These are phyloP conservation scores for Tillandsia leiboldiana DNA, from an alignment of 176 grass and related monocot genomes.

Conservation along the genomic window DNA sequence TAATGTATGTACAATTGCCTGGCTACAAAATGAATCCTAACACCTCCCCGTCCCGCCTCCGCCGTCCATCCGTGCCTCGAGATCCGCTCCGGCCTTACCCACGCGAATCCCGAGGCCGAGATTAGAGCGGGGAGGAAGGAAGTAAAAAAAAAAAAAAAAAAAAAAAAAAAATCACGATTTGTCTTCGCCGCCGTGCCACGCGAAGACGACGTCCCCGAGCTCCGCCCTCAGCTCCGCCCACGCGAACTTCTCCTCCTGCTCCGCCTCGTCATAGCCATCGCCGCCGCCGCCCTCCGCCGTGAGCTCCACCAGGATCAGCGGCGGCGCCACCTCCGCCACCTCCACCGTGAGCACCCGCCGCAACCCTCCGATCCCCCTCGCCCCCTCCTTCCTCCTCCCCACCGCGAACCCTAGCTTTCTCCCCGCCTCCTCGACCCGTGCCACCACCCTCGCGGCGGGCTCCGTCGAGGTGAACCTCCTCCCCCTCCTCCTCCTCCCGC, in stretches of 20 bases:
- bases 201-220: constrained; percentile 54
- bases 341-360: constrained; percentile 38
- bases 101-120: no score
- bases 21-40: no score
- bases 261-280: neutral
- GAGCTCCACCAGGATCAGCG: constrained; percentile 59
- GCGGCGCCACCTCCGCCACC: constrained; percentile 51
- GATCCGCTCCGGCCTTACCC: no score
- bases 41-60: no score
- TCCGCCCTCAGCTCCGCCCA: constrained; percentile 59
- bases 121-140: neutral
- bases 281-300: constrained; percentile 25
- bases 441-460: constrained; percentile 45
- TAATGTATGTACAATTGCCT: no score
- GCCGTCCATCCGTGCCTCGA: no score
- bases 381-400: constrained; percentile 28
- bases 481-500: constrained; percentile 17
- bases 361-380: neutral
- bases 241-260: constrained; percentile 24
- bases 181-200: constrained; percentile 41
- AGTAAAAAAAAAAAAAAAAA: constrained; percentile 3
- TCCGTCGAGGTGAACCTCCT: constrained; percentile 51
- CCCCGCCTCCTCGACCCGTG: constrained; percentile 33
- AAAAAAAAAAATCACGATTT: constrained; percentile 4
- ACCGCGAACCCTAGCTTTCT: constrained; percentile 52